Conservation (phyloP, 805 yeast genomes). For the Cyberlindnera subsufficiens region DNA sequence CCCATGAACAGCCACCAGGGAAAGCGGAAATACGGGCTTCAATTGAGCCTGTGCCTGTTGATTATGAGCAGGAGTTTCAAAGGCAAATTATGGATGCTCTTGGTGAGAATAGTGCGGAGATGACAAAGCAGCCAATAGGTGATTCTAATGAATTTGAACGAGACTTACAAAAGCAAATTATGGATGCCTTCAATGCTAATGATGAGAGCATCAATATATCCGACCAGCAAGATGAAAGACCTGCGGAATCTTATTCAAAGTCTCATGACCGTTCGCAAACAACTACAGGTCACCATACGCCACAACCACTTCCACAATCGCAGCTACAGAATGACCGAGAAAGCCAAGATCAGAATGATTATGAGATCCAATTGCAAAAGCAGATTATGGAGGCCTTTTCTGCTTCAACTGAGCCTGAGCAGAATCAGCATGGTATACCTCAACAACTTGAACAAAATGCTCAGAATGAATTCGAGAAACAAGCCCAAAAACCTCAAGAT, state of each 20-base stretch:
- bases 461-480: not conserved
- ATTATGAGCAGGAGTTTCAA: slow-evolving; percentile 17
- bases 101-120: slow-evolving; percentile 4
- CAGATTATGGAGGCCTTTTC: slow-evolving; percentile 21
- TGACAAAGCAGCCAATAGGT: not conserved
- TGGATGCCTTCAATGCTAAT: slow-evolving; percentile 12
- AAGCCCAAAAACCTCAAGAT: slow-evolving; percentile 12
- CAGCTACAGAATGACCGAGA: not conserved
- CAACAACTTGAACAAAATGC: slow-evolving; percentile 9
- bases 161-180: slow-evolving; percentile 19
- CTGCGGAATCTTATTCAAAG: not conserved
- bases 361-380: slow-evolving; percentile 17
- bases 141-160: slow-evolving; percentile 8
- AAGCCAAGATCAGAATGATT: slow-evolving; percentile 4
- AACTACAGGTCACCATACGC: not conserved
- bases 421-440: slow-evolving; percentile 1
- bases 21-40: not conserved
- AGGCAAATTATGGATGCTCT: slow-evolving; percentile 21
- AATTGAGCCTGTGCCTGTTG: not conserved
- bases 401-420: slow-evolving; percentile 11
- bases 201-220: not conserved
- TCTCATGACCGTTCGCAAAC: not conserved
- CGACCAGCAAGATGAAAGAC: too few relatives aligned
- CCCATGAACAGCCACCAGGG: slow-evolving; percentile 1
- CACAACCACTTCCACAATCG: not conserved